Conservation (phyloP, 495 filamentous ascomycete species). For the Podospora sp. region DNA sequence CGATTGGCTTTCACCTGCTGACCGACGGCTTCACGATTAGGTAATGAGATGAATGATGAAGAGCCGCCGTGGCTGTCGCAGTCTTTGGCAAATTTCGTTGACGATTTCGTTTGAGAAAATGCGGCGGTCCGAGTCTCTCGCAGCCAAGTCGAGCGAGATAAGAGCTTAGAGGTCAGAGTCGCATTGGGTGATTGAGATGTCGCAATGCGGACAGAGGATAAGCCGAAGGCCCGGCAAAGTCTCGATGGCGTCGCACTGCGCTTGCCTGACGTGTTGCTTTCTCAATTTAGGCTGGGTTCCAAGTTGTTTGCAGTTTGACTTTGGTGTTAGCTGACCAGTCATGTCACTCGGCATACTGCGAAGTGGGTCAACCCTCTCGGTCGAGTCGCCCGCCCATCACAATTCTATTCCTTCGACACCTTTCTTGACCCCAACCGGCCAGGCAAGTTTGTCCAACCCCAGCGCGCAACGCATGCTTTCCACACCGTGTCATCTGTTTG, state of each 20-base stretch:
- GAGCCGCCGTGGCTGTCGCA: too few species aligned
- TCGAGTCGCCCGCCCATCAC: constrained; percentile 8
- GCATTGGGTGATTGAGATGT: constrained; percentile 1
- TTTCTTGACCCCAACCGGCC: background rate
- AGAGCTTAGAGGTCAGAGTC: background rate
- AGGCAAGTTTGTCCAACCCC: background rate
- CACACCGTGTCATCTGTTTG: background rate
- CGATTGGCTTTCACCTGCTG: background rate
- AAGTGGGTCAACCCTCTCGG: background rate
- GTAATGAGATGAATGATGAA: background rate
- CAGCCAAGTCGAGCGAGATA: background rate
- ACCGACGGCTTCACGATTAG: background rate
- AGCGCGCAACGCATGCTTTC: background rate
- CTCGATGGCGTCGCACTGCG: constrained; percentile 8
- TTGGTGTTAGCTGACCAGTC: constrained; percentile 15
- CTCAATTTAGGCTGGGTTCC: constrained; percentile 24
- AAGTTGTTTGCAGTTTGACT: constrained; percentile 17
- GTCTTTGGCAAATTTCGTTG: too few species aligned
- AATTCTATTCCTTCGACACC: background rate
- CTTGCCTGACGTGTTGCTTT: constrained; percentile 12
- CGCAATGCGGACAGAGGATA: background rate
- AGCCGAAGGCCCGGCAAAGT: background rate
- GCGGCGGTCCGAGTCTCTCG: background rate
- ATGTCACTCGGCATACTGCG: constrained; percentile 1
- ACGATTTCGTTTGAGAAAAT: background rate